Base-by-base conservation (phyloP, 23 red algal genomes). In the Pyropia yezoensis region DNA sequence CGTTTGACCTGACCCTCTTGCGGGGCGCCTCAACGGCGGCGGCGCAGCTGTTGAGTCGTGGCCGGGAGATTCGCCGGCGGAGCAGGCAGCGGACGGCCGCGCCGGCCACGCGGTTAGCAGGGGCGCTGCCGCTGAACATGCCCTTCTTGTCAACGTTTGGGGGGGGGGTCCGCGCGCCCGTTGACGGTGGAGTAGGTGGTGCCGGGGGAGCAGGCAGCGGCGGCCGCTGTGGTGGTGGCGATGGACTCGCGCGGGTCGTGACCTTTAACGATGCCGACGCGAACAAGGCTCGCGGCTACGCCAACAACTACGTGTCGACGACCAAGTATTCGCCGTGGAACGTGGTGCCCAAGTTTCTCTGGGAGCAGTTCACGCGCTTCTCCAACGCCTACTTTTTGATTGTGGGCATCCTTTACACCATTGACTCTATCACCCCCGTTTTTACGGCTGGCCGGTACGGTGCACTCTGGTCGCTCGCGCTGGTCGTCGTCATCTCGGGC, bases 351-450 rank as follows among this genome's bases (percentile, higher is more conserved):
- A 57, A 68, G 28, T 95, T 95, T 50, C 62, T 95, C 26, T 63
- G 47, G 27, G 67, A 79, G 49, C 83, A 88, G 74, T 85, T 88
- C 22, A 64, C 71, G 45, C 77, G 83, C 30, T 75, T 79, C 49
- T 76, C 78, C 66, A 93, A 93, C 67, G 63, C 77, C 25, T 93
- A 93, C 63, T 95, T 95, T 82, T 49, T 89, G 23, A 54, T 89
- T 32, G 82, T 96, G 12, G 78, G 79, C 53, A 75, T 96, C 56
- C 59, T 76, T 45, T 80, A 95, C 61, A 67, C 72, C 0, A 73
- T 88, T 25, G 59, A 80, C 34, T 50, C 70, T 5, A 66, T 87
- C 14, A 66, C 91, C 18, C 83, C 74, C 19, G 72, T 83, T 26
- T 76, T 88, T 59, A 79, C 68, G 26, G 83, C 67, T 49, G 85